Evolutionary conservation across 345 rosid genomes (phyloP).

Genomic region (Corchorus olitorius): DNA sequence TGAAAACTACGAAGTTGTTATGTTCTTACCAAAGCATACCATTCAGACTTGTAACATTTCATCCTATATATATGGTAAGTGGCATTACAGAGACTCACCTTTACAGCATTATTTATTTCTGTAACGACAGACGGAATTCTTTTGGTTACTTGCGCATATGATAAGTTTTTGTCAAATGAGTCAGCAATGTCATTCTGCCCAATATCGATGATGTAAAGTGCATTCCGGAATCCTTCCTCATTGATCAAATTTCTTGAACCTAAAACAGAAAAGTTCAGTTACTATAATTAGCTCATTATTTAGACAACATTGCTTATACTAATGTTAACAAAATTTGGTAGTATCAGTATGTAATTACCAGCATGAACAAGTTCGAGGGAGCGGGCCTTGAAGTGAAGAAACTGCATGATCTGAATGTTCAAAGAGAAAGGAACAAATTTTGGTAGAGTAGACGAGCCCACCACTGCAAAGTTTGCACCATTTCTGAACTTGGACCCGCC

Average conservation of each 20-base stretch:
- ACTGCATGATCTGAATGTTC: constrained; percentile 86
- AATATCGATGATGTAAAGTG: constrained; percentile 81
- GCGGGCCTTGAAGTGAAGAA: constrained; percentile 73
- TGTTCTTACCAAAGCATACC: not conserved
- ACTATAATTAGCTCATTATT: not conserved
- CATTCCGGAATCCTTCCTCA: constrained; percentile 56
- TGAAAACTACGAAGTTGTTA: not conserved
- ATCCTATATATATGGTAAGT: not conserved
- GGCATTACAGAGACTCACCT: constrained; percentile 39
- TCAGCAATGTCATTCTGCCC: constrained; percentile 85
- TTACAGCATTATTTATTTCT: constrained; percentile 61
- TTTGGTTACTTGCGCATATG: constrained; percentile 48
- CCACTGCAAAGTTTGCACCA: constrained; percentile 77
- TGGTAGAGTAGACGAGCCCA: constrained; percentile 83
- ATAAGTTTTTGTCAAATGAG: constrained; percentile 61
- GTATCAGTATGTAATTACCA: constrained; percentile 27
- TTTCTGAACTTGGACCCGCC: constrained; percentile 58
- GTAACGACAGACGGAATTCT: constrained; percentile 53
- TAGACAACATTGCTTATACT: too few relatives aligned
- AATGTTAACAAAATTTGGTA: too few relatives aligned
- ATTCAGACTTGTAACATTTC: not conserved
- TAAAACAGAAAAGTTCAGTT: constrained; percentile 20
- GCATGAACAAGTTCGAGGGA: constrained; percentile 55
- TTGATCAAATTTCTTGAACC: constrained; percentile 46
- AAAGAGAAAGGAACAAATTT: constrained; percentile 70